Evolutionary conservation across 345 rosid species (phyloP), one percentile per base, ranked within the genome.

Genomic region (Geranium brycei): DNA sequence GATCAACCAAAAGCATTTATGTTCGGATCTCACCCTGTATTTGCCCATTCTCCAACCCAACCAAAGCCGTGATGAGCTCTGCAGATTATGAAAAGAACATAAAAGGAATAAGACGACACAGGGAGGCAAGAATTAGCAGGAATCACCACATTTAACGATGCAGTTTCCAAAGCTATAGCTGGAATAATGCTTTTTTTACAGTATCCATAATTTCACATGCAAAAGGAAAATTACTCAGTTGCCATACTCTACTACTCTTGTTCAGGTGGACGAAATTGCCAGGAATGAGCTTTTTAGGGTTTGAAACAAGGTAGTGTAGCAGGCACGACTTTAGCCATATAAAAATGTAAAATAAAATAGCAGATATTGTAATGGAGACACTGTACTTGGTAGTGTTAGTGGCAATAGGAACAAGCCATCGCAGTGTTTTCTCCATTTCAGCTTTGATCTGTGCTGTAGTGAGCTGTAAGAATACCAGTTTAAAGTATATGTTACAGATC

Each of bases 21-120:
- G 17, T 23, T 11, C 7, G 17, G 4, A 57, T 16, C 62, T 65
- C 23, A 87, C 96, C 91, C 88, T 18, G 77, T 81, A 64, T 83
- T 93, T 31, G 99, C 99, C 99, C 99, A 93, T 82, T 93, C 99
- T 77, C 99, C 99, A 28, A 93, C 97, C 99, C 99, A 90, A 51
- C 99, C 99, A 15, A 93, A 93, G 32, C 97, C 97, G 77, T 93
- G 99, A 79, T 93, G 97, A 19, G 88, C 91, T 77, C 99, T 93
- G 80, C 62, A 19, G 1, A 17, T 17, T 13, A 65, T 38, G 15
- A 55, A 35, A 61, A 35, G 15, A 61, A 17, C 32, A 8, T 16
- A 4, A 14, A 61, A 19, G 17, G 64, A 61, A n/a, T 31, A 31
- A 61, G 19, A 19, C 31, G 5, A 18, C 31, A 59, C n/a, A n/a